phyloP scores from a whole-genome alignment of 192 early-diverging fungal species.

The Coemansia sp. region DNA sequence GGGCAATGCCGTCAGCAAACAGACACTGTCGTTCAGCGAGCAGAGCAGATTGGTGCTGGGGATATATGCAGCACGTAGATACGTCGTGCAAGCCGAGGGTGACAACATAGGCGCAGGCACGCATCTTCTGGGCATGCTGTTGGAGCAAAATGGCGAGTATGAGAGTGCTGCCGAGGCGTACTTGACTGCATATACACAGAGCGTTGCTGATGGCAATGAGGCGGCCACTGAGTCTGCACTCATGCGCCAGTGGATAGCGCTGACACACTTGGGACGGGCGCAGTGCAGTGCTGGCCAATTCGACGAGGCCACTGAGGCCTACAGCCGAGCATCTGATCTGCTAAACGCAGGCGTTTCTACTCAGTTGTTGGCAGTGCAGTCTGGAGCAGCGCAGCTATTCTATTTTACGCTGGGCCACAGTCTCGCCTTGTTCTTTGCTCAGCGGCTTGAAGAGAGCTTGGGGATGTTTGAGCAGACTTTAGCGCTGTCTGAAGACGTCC shows the following conservation, averaged over 20 bases:
- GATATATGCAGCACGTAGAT: slow-evolving; percentile 40
- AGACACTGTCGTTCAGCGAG: slow-evolving; percentile 10
- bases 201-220: slow-evolving; percentile 6
- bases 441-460: slow-evolving; percentile 68
- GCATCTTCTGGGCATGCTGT: slow-evolving; percentile 68
- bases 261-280: slow-evolving; percentile 70
- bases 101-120: slow-evolving; percentile 26
- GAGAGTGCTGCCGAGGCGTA: slow-evolving; percentile 70
- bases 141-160: slow-evolving; percentile 74
- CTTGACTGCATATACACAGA: slow-evolving; percentile 39
- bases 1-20: background rate
- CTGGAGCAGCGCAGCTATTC: slow-evolving; percentile 29
- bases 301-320: slow-evolving; percentile 60
- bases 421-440: slow-evolving; percentile 74
- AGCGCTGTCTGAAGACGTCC: slow-evolving; percentile 44
- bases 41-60: slow-evolving; percentile 35
- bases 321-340: slow-evolving; percentile 34
- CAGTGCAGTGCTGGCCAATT: slow-evolving; percentile 66
- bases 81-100: slow-evolving; percentile 22
- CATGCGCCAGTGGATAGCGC: slow-evolving; percentile 52
- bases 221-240: background rate
- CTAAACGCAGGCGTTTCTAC: background rate
- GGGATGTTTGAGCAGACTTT: slow-evolving; percentile 73
- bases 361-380: background rate
- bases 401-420: slow-evolving; percentile 63